Evolutionary conservation across 2,329 filamentous ascomycete genomes (phyloP).

Genomic region (Alternaria conjuncta): DNA sequence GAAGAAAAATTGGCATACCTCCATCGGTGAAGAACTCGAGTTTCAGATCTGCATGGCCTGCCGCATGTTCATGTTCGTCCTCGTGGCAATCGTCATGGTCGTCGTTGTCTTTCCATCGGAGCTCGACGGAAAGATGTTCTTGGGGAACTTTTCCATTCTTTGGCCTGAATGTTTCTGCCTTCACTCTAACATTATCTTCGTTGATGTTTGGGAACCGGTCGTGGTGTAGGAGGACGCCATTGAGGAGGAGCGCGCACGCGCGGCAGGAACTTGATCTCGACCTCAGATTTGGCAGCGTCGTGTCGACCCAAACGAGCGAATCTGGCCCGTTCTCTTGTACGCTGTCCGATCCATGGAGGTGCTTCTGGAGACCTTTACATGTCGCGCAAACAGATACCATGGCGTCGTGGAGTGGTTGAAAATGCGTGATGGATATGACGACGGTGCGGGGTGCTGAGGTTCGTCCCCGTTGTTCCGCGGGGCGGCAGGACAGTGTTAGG

Average conservation of each 20-base stretch:
- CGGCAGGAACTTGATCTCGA: slow-evolving; percentile 39
- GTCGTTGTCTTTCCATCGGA: slow-evolving; percentile 36
- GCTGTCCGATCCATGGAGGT: slow-evolving; percentile 27
- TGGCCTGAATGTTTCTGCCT: slow-evolving; percentile 36
- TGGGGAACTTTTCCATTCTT: slow-evolving; percentile 24
- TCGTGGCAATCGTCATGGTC: slow-evolving; percentile 24
- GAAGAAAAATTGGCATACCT: slow-evolving; percentile 30
- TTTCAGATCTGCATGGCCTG: slow-evolving; percentile 43
- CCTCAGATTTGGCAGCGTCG: slow-evolving; percentile 38
- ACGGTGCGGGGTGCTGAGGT: slow-evolving; percentile 12
- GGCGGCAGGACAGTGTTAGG: slow-evolving; percentile 5
- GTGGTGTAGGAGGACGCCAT: slow-evolving; percentile 43
- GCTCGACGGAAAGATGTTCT: slow-evolving; percentile 44
- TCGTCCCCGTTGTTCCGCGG: slow-evolving; percentile 19
- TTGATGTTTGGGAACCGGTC: slow-evolving; percentile 32
- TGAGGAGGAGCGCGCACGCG: slow-evolving; percentile 42
- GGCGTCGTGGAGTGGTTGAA: slow-evolving; percentile 4
- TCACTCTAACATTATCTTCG: slow-evolving; percentile 34
- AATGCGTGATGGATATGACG: slow-evolving; percentile 3
- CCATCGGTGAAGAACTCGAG: slow-evolving; percentile 46
- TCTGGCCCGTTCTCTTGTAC: slow-evolving; percentile 20
- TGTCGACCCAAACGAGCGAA: slow-evolving; percentile 34
- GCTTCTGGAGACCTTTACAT: slow-evolving; percentile 44
- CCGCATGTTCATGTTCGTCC: slow-evolving; percentile 27
- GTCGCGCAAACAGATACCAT: slow-evolving; percentile 43